Conservation (phyloP, 2,329 filamentous ascomycete genomes). For the Cladosporium sp. region DNA sequence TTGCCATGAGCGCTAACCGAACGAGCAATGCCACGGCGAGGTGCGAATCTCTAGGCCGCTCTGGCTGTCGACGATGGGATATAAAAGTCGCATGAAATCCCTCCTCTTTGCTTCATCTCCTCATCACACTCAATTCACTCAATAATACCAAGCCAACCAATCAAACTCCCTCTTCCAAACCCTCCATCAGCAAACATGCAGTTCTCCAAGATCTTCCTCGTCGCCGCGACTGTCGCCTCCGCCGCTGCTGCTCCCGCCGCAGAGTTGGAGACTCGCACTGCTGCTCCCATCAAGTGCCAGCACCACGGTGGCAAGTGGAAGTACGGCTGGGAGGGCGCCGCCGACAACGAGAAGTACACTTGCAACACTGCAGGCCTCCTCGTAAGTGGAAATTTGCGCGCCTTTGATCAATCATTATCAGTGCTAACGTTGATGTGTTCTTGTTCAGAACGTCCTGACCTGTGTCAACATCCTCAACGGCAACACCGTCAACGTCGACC, state of each 20-base stretch:
- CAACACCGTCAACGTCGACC: slow-evolving; percentile 1
- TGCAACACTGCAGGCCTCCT: neutral
- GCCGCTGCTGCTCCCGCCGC: neutral
- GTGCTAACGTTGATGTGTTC: neutral
- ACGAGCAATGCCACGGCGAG: neutral
- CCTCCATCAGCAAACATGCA: neutral
- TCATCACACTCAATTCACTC: slow-evolving; percentile 4
- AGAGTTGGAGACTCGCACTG: neutral
- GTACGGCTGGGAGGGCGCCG: neutral
- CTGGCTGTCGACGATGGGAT: neutral
- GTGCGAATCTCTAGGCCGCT: neutral
- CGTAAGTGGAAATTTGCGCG: neutral
- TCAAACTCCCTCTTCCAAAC: neutral
- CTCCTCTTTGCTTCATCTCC: slow-evolving; percentile 8
- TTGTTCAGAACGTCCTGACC: neutral
- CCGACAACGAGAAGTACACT: neutral
- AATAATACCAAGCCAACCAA: neutral
- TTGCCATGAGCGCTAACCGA: neutral
- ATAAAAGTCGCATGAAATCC: neutral
- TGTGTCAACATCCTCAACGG: slow-evolving; percentile 8
- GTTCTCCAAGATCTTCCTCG: slow-evolving; percentile 7
- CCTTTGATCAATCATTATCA: neutral
- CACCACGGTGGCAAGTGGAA: neutral
- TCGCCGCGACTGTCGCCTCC: neutral
- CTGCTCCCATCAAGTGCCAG: neutral